Evolutionary conservation across 495 filamentous ascomycete species (phyloP), one percentile per base, ranked within the genome.

Genomic region (Penicillium cosmopolitanum): DNA sequence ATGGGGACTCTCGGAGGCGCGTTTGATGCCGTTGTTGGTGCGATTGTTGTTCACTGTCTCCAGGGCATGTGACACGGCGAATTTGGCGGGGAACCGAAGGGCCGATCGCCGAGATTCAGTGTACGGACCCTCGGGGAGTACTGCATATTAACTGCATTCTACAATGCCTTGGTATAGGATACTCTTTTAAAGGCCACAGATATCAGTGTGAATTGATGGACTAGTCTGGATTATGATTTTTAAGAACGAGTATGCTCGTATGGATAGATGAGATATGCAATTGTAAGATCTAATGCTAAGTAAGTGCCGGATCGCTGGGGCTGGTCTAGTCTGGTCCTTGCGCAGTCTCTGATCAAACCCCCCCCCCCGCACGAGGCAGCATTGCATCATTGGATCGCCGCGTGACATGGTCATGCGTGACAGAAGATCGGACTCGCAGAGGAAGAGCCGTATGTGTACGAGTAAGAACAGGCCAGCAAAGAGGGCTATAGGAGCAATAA

Each of bases 71-170:
- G 67, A 70, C 50, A 53, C 47, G 44, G 56, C 21, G 51, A 38
- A 43, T 65, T 66, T 63, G 67, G 65, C 60, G 69, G 67, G 69
- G 67, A 62, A 58, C 61, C 60, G 62, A 65, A 44, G 57, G 36
- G 65, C 67, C 70, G 66, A 62, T 60, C 62, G 60, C 67, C 67
- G 64, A 67, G 66, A 60, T 21, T 25, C 19, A 21, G 19, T 21
- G 19, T 21, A 21, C n/a, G n/a, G n/a, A n/a, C n/a, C n/a, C n/a
- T n/a, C n/a, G n/a, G n/a, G n/a, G n/a, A n/a, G n/a, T n/a, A n/a
- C n/a, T 36, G 25, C 23, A 48, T 35, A 40, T 25, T n/a, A 8
- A 12, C 2, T 42, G 19, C 21, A 8, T 40, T 1, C 36, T 40
- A 31, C 28, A 7, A 31, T 9, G 28, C 28, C 28, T 31, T 8